Evolutionary conservation across 176 grass and related monocot genomes (phyloP).

Genomic region (Tillandsia fasciculata): DNA sequence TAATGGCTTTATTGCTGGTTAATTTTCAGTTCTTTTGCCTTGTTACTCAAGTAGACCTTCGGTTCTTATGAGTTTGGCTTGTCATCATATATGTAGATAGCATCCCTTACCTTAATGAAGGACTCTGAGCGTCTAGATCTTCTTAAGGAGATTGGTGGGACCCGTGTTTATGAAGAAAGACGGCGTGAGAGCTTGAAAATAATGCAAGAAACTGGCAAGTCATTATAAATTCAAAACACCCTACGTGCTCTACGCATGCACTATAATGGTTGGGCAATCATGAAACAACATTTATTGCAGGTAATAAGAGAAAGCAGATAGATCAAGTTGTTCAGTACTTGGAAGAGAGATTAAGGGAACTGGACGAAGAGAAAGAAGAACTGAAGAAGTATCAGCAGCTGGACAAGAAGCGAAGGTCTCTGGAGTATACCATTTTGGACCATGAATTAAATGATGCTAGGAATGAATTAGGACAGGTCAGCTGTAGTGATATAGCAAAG

Average conservation of each 20-base stretch:
- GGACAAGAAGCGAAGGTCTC: constrained; percentile 88
- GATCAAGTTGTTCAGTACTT: constrained; percentile 91
- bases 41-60: background rate
- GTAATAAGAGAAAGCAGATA: constrained; percentile 99
- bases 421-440: constrained; percentile 91
- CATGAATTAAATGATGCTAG: constrained; percentile 88
- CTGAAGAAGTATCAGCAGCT: constrained; percentile 93
- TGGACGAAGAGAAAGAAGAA: constrained; percentile 99
- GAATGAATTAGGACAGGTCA: constrained; percentile 66
- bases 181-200: constrained; percentile 97
- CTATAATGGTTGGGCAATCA: background rate
- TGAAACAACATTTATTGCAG: constrained; percentile 24
- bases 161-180: constrained; percentile 90
- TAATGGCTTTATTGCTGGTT: constrained; percentile 15
- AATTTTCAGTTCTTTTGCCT: constrained; percentile 14
- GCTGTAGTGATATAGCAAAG: background rate
- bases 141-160: constrained; percentile 98
- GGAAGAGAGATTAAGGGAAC: constrained; percentile 80
- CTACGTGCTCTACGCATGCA: background rate
- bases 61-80: constrained; percentile 14
- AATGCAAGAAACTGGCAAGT: constrained; percentile 89
- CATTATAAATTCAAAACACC: background rate
- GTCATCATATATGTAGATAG: constrained; percentile 54
- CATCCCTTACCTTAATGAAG: constrained; percentile 97
- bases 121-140: constrained; percentile 95